Evolutionary conservation across 2,329 filamentous ascomycete genomes (phyloP).

Genomic region (Pleomassaria siparia): DNA sequence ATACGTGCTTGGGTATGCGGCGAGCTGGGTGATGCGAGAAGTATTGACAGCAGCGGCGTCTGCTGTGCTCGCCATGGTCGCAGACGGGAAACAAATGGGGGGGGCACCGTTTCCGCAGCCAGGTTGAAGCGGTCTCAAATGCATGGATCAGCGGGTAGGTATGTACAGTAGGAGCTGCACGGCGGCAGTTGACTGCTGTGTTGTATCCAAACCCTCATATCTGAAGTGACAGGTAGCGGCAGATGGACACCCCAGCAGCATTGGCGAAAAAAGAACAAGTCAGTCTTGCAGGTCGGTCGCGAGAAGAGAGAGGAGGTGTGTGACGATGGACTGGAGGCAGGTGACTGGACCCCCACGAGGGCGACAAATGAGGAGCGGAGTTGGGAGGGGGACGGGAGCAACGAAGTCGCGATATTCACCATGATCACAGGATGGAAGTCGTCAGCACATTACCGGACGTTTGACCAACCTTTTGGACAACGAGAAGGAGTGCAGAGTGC

Average conservation of each 20-base stretch:
- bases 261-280: conserved; percentile 19
- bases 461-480: conserved; percentile 44
- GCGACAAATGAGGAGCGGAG: conserved; percentile 28
- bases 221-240: conserved; percentile 54
- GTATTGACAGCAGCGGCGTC: conserved; percentile 40
- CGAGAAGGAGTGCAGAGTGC: conserved; percentile 27
- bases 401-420: conserved; percentile 24
- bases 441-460: conserved; percentile 43
- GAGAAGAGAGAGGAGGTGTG: conserved; percentile 11
- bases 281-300: conserved; percentile 10
- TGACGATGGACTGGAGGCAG: conserved; percentile 17
- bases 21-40: conserved; percentile 62
- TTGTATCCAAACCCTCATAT: conserved; percentile 43
- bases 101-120: conserved; percentile 9
- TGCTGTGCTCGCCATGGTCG: conserved; percentile 15
- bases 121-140: conserved; percentile 8
- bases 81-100: conserved; percentile 13
- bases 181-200: conserved; percentile 19
- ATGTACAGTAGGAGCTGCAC: conserved; percentile 12
- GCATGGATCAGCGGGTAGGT: conserved; percentile 15
- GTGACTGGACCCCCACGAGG: conserved; percentile 30
- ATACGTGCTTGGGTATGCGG: conserved; percentile 71
- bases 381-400: conserved; percentile 23
- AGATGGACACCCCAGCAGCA: conserved; percentile 52
- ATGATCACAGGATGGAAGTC: conserved; percentile 28